Conservation (phyloP, 345 rosid species). For the Rubroshorea leprosula region DNA sequence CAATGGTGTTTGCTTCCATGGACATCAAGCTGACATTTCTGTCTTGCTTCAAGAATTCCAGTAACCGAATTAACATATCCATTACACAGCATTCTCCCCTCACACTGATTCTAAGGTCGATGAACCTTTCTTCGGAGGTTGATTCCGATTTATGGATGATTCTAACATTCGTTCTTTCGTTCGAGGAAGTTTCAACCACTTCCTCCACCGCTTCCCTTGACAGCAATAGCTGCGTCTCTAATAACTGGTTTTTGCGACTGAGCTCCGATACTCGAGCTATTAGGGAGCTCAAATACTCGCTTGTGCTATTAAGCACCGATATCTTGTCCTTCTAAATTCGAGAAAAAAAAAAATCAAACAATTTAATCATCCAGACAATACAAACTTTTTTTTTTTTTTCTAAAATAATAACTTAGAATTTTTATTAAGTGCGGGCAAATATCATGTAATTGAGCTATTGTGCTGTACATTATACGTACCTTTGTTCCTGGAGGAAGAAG, state of each 20-base stretch:
- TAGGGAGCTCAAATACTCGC: slow-evolving; percentile 47
- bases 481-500: slow-evolving; percentile 82
- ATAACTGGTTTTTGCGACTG: slow-evolving; percentile 27
- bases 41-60: slow-evolving; percentile 58
- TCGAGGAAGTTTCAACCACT: slow-evolving; percentile 1
- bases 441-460: too few species aligned
- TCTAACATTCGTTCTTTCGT: slow-evolving; percentile 34
- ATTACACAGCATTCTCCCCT: slow-evolving; percentile 32
- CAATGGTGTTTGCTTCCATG: slow-evolving; percentile 39
- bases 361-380: too few species aligned
- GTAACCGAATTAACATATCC: slow-evolving; percentile 41
- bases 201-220: slow-evolving; percentile 20
- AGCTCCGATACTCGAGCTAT: slow-evolving; percentile 49
- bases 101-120: slow-evolving; percentile 46
- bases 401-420: too few species aligned
- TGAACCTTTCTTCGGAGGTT: slow-evolving; percentile 32
- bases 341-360: too few species aligned
- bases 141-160: slow-evolving; percentile 33
- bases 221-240: slow-evolving; percentile 39
- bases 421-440: too few species aligned
- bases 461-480: too few species aligned
- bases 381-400: too few species aligned
- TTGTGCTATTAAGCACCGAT: slow-evolving; percentile 49
- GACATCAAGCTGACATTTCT: slow-evolving; percentile 45
- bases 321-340: slow-evolving; percentile 43